Evolutionary conservation across 345 rosid genomes (phyloP).

Genomic region (Gynandropsis gynandra): DNA sequence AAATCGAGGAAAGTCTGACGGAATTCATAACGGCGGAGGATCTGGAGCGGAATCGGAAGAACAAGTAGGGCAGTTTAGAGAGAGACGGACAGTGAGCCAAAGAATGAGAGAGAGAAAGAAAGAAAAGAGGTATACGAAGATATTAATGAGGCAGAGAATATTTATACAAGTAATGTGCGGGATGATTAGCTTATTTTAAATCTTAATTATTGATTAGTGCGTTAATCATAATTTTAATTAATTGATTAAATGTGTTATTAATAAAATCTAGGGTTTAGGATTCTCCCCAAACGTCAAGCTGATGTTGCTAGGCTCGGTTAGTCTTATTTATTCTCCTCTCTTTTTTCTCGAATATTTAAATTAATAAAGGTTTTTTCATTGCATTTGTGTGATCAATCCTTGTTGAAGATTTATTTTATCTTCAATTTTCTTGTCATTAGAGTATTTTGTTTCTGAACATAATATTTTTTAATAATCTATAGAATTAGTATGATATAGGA

Average conservation of each 20-base stretch:
- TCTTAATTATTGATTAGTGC: slow-evolving; percentile 17
- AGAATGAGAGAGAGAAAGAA: not conserved
- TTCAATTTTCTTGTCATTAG: too few relatives aligned
- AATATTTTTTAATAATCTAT: too few relatives aligned
- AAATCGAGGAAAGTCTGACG: not conserved
- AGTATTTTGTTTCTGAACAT: too few relatives aligned
- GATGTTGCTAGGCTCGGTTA: not conserved
- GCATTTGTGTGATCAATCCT: too few relatives aligned
- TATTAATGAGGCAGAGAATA: slow-evolving; percentile 9
- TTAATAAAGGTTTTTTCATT: too few relatives aligned
- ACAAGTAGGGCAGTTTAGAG: slow-evolving; percentile 19
- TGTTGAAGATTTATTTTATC: too few relatives aligned
- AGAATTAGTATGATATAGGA: too few relatives aligned
- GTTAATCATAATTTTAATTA: slow-evolving; percentile 13
- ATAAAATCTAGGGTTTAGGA: slow-evolving; percentile 16
- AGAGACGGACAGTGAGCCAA: not conserved
- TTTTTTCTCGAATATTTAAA: too few relatives aligned
- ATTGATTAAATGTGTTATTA: not conserved
- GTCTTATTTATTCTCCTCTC: too few relatives aligned
- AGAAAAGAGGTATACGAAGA: not conserved
- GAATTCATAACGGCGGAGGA: not conserved
- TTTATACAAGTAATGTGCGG: slow-evolving; percentile 24
- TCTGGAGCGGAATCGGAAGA: not conserved
- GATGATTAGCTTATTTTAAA: slow-evolving; percentile 14
- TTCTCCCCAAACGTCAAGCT: slow-evolving; percentile 14